Evolutionary conservation across 2,329 filamentous ascomycete genomes (phyloP), one percentile per base, ranked within the genome.

Genomic region (Colletotrichum caudatum): DNA sequence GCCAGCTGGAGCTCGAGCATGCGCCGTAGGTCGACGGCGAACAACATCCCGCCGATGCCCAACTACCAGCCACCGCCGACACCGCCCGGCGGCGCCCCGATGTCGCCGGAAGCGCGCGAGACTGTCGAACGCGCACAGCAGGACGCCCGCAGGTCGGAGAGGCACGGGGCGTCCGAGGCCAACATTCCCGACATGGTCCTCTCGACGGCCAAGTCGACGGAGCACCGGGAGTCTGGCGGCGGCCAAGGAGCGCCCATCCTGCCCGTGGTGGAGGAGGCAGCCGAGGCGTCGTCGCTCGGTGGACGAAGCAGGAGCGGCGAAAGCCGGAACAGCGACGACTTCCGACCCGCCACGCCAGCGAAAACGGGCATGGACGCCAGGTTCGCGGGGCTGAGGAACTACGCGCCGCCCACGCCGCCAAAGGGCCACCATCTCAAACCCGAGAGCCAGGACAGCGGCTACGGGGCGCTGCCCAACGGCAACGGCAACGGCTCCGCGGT

Each of bases 191-290:
- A 92, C 35, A 86, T 92, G 66, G 88, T 87, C 1, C 80, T 94
- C 26, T 79, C 77, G 29, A 83, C 83, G 1, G 77, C 75, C 1
- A 74, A 77, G 7, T 58, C 75, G 26, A 62, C 76, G 1, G 79
- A 89, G 83, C 69, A 86, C 85, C 74, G 87, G 83, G 78, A 93
- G 85, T 81, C 88, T 83, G 29, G 87, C 84, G 66, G 66, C 33
- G 66, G 66, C 33, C 77, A 85, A 85, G 92, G 76, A 79, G 90
- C 80, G 77, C 79, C 79, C 78, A 87, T 82, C 1, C 83, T 98
- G 2, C 95, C 95, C 0, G 91, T 98, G 12, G 94, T 98, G 8
- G 93, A 97, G 75, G 95, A 98, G 81, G 92, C 90, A n/a, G 93
- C 90, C 6, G 95, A 98, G 80, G 91, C 86, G 12, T 89, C 87